These are phyloP conservation scores for Xylariaceae sp. DNA, from an alignment of 2,329 filamentous ascomycete genomes.

Conservation along the genomic window DNA sequence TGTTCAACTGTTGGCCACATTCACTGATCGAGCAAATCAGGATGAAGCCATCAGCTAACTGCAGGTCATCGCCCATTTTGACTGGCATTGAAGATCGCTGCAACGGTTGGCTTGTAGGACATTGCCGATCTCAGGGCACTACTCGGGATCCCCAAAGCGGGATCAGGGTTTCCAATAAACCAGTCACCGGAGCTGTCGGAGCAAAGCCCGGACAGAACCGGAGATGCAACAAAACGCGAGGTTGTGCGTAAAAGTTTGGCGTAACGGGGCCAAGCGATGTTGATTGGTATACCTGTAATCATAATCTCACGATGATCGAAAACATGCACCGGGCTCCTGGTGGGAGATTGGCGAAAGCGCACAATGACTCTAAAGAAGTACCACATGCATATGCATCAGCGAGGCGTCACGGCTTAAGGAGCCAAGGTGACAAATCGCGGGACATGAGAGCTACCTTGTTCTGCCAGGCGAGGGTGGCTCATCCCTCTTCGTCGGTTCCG, in stretches of 20 bases:
- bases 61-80: conserved; percentile 7
- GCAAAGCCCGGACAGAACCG: conserved; percentile 7
- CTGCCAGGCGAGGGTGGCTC: conserved; percentile 10
- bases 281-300: neutral
- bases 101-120: neutral
- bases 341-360: no score
- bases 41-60: neutral
- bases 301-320: no score
- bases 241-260: neutral
- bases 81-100: neutral
- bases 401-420: conserved; percentile 8
- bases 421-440: neutral
- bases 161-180: neutral
- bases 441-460: conserved; percentile 1
- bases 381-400: conserved; percentile 14
- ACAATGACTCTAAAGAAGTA: conserved; percentile 6
- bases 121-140: neutral
- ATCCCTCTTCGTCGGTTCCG: conserved; percentile 16
- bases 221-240: conserved; percentile 11
- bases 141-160: conserved; percentile 2
- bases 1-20: neutral
- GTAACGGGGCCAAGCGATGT: neutral
- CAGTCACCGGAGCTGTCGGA: conserved; percentile 4
- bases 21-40: conserved; percentile 4
- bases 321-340: no score